Base-by-base conservation (phyloP, 2,329 filamentous ascomycete species). In the Aspergillus sp. region DNA sequence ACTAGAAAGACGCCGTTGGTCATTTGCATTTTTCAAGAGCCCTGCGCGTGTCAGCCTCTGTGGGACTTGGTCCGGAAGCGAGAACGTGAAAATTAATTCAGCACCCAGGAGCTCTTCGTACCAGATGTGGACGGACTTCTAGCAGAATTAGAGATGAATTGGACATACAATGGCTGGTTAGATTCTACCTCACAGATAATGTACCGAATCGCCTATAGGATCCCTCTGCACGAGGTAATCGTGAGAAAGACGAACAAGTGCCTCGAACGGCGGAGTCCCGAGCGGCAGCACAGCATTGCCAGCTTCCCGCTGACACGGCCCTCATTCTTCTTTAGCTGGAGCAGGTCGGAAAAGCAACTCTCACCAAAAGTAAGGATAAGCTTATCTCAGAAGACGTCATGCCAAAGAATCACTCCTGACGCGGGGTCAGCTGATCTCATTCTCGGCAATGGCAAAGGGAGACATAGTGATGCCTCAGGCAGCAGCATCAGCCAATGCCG, bases 141-240 rank as follows among this genome's bases (percentile, higher is more conserved):
- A 66, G 56, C 3, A 47, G 9, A 54, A 61, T 52, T 54, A 65
- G 59, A 56, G 8, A 22, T 34, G 38, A 31, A 56, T 46, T 9
- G 45, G 25, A 23, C 17, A 15, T 48, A 46, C 22, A 52, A 56
- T 59, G 23, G 51, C 58, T 51, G 28, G 17, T 23, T 51, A 53
- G 19, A 63, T 68, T 61, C 57, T 69, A 63, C 68, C 67, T 70
- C 60, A 59, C 58, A 25, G 48, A 30, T 45, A 53, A 59, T 45
- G 57, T 63, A 23, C 47, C 51, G 54, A 59, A 64, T 25, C 49
- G 58, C 34, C 25, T 51, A 38, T 55, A 30, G 23, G 38, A 57
- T n/a, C 49, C 4, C n/a, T 48, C 47, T 34, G 60, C 17, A n/a
- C 49, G 28, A 23, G 48, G 28, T 30, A 19, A 47, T 17, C 46